Conservation (phyloP, 768 basidiomycete species). For the Termitomyces sp. region DNA sequence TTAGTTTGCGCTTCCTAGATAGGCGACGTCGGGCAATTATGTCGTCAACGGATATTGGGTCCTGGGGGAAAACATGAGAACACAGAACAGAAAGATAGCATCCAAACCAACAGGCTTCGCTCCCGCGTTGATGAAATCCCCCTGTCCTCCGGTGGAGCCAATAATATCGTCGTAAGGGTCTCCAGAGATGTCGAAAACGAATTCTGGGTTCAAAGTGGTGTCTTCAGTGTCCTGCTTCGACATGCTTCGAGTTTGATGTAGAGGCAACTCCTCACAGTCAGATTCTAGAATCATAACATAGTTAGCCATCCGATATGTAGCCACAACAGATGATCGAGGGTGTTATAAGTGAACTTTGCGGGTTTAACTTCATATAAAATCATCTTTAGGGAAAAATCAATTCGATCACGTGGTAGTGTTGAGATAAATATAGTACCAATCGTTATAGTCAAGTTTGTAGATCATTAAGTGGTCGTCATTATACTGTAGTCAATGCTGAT, state of each 20-base stretch:
- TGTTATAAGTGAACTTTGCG: no score
- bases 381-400: no score
- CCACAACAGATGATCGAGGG: slow-evolving; percentile 18
- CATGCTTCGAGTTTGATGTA: slow-evolving; percentile 17
- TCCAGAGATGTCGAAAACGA: slow-evolving; percentile 75
- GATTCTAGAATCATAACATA: slow-evolving; percentile 86
- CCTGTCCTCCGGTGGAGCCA: slow-evolving; percentile 32
- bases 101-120: slow-evolving; percentile 51
- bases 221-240: slow-evolving; percentile 42
- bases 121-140: slow-evolving; percentile 60
- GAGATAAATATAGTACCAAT: no score
- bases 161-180: slow-evolving; percentile 63
- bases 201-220: slow-evolving; percentile 71
- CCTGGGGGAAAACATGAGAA: slow-evolving; percentile 30
- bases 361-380: no score
- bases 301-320: slow-evolving; percentile 39
- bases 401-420: no score
- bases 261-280: slow-evolving; percentile 55
- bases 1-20: slow-evolving; percentile 62
- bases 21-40: slow-evolving; percentile 77
- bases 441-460: no score
- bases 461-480: no score
- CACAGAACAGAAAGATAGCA: background rate
- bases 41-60: slow-evolving; percentile 86
- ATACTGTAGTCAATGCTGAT: no score